Evolutionary conservation across 2,329 filamentous ascomycete genomes (phyloP), one percentile per base, ranked within the genome.

Genomic region (Aspergillus japonicus): DNA sequence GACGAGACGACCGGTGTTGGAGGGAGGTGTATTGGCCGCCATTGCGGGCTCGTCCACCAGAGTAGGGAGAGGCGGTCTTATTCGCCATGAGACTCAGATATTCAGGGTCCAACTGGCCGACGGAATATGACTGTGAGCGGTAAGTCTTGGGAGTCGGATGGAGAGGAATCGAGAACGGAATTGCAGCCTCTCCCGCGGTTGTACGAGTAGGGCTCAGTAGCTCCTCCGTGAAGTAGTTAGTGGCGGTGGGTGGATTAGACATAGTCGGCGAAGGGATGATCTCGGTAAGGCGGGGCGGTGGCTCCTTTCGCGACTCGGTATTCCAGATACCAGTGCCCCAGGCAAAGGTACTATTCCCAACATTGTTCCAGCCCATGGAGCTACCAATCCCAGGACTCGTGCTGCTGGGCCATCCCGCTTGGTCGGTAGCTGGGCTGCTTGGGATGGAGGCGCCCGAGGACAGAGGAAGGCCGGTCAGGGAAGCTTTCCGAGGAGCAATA

Each of bases 121-220:
- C 94, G 0, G 94, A 98, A 75, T 98, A 98, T 4, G 95, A 98
- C 75, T 97, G 92, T 5, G 95, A 99, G 48, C 95, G 88, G 69
- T 96, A 95, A 1, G 91, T 92, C 76, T 98, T 98, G 1, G 91
- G 91, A 0, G 91, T 95, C 0, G 94, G 92, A 64, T 96, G 91
- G 21, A 96, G 82, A 4, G 92, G 92, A 66, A 96, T 96, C 6
- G 90, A 85, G 69, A 96, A 96, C 1, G 92, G 91, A 56, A 96
- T 90, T 6, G 80, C 72, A 8, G 81, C 76, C 63, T 94, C 83
- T 33, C 77, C 78, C 60, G 78, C 69, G 60, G 78, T 71, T 55
- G 78, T 73, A 60, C 75, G 74, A 59, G 77, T 76, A 48, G 73
- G 79, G 64, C 87, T 66, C 82, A 88, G 47, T 80, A 79, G 35